Evolutionary conservation across 805 yeast genomes (phyloP).

Genomic region (Kurtzmaniella fragi): DNA sequence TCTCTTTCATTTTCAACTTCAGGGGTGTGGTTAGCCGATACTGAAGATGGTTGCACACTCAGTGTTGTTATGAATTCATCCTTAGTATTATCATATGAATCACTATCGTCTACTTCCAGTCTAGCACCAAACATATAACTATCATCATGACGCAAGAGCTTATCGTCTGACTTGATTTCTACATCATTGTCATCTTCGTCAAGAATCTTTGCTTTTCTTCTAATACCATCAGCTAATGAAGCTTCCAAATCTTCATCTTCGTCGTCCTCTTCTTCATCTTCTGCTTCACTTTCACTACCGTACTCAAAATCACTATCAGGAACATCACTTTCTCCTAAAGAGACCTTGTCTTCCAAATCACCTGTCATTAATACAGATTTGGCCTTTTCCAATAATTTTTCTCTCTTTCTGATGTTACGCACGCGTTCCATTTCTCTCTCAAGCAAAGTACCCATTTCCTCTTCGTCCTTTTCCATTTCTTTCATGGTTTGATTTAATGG

Average conservation of each 20-base stretch:
- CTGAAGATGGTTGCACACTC: slow-evolving; percentile 1
- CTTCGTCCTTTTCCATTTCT: slow-evolving; percentile 39
- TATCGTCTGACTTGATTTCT: slow-evolving; percentile 10
- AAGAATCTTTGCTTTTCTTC: neutral
- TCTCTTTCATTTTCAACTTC: slow-evolving; percentile 1
- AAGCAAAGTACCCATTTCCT: slow-evolving; percentile 39
- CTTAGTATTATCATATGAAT: slow-evolving; percentile 7
- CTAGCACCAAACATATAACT: slow-evolving; percentile 24
- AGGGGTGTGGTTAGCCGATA: neutral
- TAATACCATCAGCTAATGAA: neutral
- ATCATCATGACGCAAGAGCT: slow-evolving; percentile 18
- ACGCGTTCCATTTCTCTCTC: slow-evolving; percentile 50
- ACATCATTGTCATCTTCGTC: slow-evolving; percentile 11
- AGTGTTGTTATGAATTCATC: slow-evolving; percentile 13
- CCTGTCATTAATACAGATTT: slow-evolving; percentile 22
- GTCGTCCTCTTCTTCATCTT: slow-evolving; percentile 16
- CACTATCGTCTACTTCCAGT: slow-evolving; percentile 4
- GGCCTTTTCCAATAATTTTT: slow-evolving; percentile 34
- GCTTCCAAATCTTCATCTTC: slow-evolving; percentile 13
- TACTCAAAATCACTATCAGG: slow-evolving; percentile 19
- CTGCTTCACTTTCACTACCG: slow-evolving; percentile 15
- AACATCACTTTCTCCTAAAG: slow-evolving; percentile 12
- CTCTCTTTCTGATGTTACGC: slow-evolving; percentile 39
- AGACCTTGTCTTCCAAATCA: slow-evolving; percentile 8
- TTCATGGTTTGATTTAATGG: slow-evolving; percentile 25